These are phyloP conservation scores for Phytophthora cryptogea DNA, from an alignment of 352 stramenopile species.

Conservation along the genomic window DNA sequence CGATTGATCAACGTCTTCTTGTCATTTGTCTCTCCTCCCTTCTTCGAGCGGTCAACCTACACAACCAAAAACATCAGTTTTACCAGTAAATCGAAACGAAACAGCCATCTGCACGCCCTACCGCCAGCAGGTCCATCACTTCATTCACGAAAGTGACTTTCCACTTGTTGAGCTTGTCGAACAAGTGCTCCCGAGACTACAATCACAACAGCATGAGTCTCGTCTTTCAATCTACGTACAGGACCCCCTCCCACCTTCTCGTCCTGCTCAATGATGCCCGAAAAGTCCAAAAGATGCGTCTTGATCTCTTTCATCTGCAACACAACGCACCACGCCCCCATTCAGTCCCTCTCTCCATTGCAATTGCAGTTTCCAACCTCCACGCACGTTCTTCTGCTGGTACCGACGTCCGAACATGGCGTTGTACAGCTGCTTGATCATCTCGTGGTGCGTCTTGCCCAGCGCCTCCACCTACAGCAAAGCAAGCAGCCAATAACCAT, in stretches of 20 bases:
- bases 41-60: conserved; percentile 85
- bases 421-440: conserved; percentile 79
- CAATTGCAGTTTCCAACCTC: background rate
- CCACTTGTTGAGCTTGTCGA: conserved; percentile 71
- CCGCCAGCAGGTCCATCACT: conserved; percentile 78
- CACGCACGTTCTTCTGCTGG: conserved; percentile 77
- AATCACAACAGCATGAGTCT: conserved; percentile 3
- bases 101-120: conserved; percentile 26
- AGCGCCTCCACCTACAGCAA: conserved; percentile 56
- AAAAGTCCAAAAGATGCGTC: conserved; percentile 83
- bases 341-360: background rate
- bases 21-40: conserved; percentile 52
- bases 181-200: conserved; percentile 59
- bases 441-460: conserved; percentile 73
- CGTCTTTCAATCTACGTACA: background rate
- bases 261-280: conserved; percentile 61
- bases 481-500: background rate
- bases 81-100: background rate
- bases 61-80: conserved; percentile 7
- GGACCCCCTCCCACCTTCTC: conserved; percentile 48
- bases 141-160: conserved; percentile 74
- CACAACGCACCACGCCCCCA: background rate
- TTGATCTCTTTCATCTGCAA: conserved; percentile 79
- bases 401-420: conserved; percentile 82
- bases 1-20: conserved; percentile 74